A percentile compares a stretch with the other conserved stretches of the same genome.
Evolutionary conservation across 129 eudicot species (phyloP).

Genomic region (sunflower (Helianthus annuus)): HanXRQr2.0-SUNRISE NC_035436.2:984027-984526

Average conservation of each 20-base stretch:
- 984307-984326: constrained; percentile 47
- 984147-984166: constrained; percentile 52
- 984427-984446: constrained; percentile 43
- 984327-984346: constrained; percentile 31
- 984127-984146: constrained; percentile 48
- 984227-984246: constrained; percentile 45
- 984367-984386: constrained; percentile 33
- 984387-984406: constrained; percentile 48
- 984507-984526: constrained; percentile 46
- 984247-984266: constrained; percentile 60
- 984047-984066: constrained; percentile 44
- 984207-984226: constrained; percentile 41
- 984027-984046: constrained; percentile 49
- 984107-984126: constrained; percentile 41
- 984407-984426: constrained; percentile 19
- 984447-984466: constrained; percentile 30
- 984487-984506: constrained; percentile 22
- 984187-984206: constrained; percentile 54
- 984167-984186: constrained; percentile 52
- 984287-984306: constrained; percentile 51
- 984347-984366: constrained; percentile 2
- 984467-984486: constrained; percentile 41
- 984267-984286: constrained; percentile 39
- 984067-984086: constrained; percentile 43
- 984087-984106: constrained; percentile 27